Percentiles rank a stretch among this genome's conserved stretches.
phyloP scores from a whole-genome alignment of 768 basidiomycete species.

The Boletus huronensis region DNA sequence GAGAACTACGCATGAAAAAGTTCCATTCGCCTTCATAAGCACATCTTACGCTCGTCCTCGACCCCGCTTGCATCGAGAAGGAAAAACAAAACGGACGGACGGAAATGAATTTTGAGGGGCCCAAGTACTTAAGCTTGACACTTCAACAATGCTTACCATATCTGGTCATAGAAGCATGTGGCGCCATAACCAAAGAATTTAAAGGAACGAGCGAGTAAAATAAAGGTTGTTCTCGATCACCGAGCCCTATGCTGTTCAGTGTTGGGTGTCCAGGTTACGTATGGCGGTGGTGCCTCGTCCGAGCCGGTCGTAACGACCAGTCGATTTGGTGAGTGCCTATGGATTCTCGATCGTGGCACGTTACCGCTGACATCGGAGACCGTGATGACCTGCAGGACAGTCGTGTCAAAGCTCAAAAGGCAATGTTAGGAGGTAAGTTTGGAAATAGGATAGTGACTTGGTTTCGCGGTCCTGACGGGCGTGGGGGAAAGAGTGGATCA shows the following conservation, averaged over 20 bases:
- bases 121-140: too few relatives aligned
- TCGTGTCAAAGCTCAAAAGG: background rate
- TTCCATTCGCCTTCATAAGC: slow-evolving; percentile 10
- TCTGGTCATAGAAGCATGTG: background rate
- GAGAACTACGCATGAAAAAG: slow-evolving; percentile 26
- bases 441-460: too few relatives aligned
- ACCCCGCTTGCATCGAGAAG: background rate
- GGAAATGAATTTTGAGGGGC: background rate
- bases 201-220: background rate
- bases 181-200: background rate
- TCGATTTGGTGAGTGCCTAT: background rate
- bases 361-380: background rate
- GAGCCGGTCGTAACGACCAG: background rate
- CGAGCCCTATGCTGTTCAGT: background rate
- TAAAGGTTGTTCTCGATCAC: background rate
- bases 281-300: background rate
- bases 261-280: background rate
- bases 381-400: background rate
- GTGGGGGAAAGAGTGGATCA: background rate
- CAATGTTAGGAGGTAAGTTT: background rate
- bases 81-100: background rate
- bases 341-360: background rate
- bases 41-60: slow-evolving; percentile 6
- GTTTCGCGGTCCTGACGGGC: background rate
- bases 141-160: too few relatives aligned